A percentile compares a stretch with the other conserved stretches of the same genome.
Evolutionary conservation across 768 basidiomycete genomes (phyloP).

Genomic region (Termitomyces sp.): DNA sequence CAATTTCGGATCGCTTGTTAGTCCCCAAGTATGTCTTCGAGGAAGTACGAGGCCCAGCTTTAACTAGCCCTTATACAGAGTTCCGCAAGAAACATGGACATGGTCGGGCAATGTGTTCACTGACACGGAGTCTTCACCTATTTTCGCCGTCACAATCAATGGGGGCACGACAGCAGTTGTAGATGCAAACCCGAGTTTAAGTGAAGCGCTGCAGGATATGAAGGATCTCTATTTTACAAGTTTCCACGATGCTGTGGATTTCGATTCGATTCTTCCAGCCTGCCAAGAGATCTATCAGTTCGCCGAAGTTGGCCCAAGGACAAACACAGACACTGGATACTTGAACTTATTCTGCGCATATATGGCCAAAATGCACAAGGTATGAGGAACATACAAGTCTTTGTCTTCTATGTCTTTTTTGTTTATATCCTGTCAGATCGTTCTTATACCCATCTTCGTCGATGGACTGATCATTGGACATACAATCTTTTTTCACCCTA

Average conservation of each 20-base stretch:
- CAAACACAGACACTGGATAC: constrained; percentile 33
- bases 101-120: constrained; percentile 60
- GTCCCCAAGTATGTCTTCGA: constrained; percentile 8
- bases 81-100: constrained; percentile 52
- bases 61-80: constrained; percentile 20
- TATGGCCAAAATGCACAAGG: constrained; percentile 47
- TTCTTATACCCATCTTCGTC: constrained; percentile 42
- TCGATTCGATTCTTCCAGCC: constrained; percentile 44
- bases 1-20: constrained; percentile 8
- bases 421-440: constrained; percentile 34
- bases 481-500: constrained; percentile 49
- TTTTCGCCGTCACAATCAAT: constrained; percentile 48
- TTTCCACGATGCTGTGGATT: constrained; percentile 46
- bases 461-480: constrained; percentile 47
- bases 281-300: constrained; percentile 52
- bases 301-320: constrained; percentile 42
- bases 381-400: constrained; percentile 19
- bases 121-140: constrained; percentile 29
- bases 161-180: constrained; percentile 38
- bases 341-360: constrained; percentile 41
- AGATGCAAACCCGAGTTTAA: constrained; percentile 43
- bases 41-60: background rate
- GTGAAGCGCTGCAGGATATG: constrained; percentile 36
- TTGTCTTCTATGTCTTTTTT: background rate
- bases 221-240: constrained; percentile 42